phyloP scores from a whole-genome alignment of 768 basidiomycete species.

The Calocera cornea region DNA sequence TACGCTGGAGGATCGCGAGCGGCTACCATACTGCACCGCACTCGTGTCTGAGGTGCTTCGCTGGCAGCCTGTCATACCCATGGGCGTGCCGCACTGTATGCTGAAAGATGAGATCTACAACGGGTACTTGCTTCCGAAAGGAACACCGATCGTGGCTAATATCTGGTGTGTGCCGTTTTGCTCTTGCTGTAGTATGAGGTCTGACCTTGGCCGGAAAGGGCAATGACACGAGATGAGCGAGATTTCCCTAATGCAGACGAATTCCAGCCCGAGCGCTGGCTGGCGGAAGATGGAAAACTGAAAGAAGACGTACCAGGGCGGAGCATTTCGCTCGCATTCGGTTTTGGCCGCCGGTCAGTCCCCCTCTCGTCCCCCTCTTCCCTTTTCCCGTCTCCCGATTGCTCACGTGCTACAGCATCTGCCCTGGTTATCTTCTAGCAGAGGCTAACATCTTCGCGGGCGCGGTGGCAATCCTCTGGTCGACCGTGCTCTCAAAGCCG shows the following conservation, averaged over 20 bases:
- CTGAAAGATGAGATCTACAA: constrained; percentile 19
- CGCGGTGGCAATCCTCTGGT: too few relatives aligned
- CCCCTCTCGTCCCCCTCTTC: too few relatives aligned
- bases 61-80: not conserved
- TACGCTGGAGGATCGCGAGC: not conserved
- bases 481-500: too few relatives aligned
- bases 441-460: too few relatives aligned
- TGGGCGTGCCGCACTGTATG: constrained; percentile 13
- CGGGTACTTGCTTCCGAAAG: constrained; percentile 21
- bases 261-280: not conserved
- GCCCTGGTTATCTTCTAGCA: not conserved
- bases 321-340: not conserved
- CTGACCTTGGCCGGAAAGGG: not conserved
- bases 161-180: too few relatives aligned
- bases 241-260: not conserved
- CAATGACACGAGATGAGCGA: not conserved
- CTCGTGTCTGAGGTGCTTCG: not conserved
- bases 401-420: not conserved
- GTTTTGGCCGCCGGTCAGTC: not conserved
- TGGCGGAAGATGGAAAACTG: not conserved
- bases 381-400: not conserved
- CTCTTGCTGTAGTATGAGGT: too few relatives aligned
- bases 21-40: not conserved
- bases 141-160: constrained; percentile 15
- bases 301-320: too few relatives aligned